phyloP scores from a whole-genome alignment of 768 basidiomycete species.

The Boletales sp. region DNA sequence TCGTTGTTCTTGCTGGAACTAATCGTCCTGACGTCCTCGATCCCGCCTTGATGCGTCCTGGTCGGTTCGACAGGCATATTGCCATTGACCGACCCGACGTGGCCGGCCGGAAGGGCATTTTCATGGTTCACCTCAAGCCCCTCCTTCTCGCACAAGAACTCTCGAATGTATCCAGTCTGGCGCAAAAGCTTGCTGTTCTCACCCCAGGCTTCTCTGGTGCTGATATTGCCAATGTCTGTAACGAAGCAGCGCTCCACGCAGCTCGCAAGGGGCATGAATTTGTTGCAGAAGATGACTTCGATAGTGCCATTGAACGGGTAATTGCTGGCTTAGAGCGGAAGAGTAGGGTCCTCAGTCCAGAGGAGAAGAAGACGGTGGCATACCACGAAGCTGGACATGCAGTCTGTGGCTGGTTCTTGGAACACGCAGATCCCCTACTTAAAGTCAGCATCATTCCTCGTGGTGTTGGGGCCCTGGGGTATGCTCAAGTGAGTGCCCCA shows the following conservation, averaged over 20 bases:
- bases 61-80: slow-evolving; percentile 96
- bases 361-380: slow-evolving; percentile 98
- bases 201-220: slow-evolving; percentile 99
- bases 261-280: slow-evolving; percentile 79
- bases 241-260: slow-evolving; percentile 94
- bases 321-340: slow-evolving; percentile 97
- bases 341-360: slow-evolving; percentile 85
- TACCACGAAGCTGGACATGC: slow-evolving; percentile 99
- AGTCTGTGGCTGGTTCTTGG: slow-evolving; percentile 97
- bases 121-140: slow-evolving; percentile 85
- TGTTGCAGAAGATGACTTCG: slow-evolving; percentile 85
- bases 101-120: slow-evolving; percentile 90
- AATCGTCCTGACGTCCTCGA: slow-evolving; percentile 97
- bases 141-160: slow-evolving; percentile 63
- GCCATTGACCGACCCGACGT: slow-evolving; percentile 94
- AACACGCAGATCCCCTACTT: slow-evolving; percentile 93
- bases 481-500: slow-evolving; percentile 70
- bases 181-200: slow-evolving; percentile 92
- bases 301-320: slow-evolving; percentile 96
- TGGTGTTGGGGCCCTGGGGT: slow-evolving; percentile 92
- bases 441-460: slow-evolving; percentile 99
- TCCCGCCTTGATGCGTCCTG: slow-evolving; percentile 91
- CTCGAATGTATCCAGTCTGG: slow-evolving; percentile 51
- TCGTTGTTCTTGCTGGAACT: slow-evolving; percentile 95
- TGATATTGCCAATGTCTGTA: slow-evolving; percentile 98